These are phyloP conservation scores for Malbranchea cinnamomea DNA, from an alignment of 2,329 filamentous ascomycete genomes.

Conservation along the genomic window DNA sequence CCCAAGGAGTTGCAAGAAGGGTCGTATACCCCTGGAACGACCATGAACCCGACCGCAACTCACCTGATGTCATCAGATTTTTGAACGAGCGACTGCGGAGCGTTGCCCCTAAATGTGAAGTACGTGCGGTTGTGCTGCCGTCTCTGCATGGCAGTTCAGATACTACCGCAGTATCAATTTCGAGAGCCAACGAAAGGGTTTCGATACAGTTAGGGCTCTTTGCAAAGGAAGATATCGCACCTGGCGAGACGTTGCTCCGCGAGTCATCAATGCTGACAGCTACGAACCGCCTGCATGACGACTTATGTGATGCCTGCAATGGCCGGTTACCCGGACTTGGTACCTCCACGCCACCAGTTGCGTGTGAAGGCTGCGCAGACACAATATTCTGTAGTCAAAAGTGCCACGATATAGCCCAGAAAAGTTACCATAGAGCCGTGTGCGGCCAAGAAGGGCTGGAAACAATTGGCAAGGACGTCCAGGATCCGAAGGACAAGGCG, in stretches of 20 bases:
- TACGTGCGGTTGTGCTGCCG: conserved; percentile 61
- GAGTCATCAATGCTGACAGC: conserved; percentile 81
- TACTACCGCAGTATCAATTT: conserved; percentile 11
- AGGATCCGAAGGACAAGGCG: conserved; percentile 40
- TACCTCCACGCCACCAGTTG: conserved; percentile 21
- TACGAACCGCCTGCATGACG: conserved; percentile 73
- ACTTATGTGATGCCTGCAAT: conserved; percentile 81
- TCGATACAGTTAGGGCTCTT: conserved; percentile 76
- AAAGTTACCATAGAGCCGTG: conserved; percentile 42
- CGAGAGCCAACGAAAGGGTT: conserved; percentile 19
- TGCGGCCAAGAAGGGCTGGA: conserved; percentile 41
- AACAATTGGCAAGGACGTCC: conserved; percentile 43
- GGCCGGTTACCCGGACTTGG: conserved; percentile 49
- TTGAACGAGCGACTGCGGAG: conserved; percentile 55
- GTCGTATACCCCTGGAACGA: conserved; percentile 51
- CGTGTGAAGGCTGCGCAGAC: conserved; percentile 42
- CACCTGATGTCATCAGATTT: conserved; percentile 41
- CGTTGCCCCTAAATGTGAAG: conserved; percentile 69
- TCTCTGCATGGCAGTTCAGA: conserved; percentile 40
- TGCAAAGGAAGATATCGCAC: conserved; percentile 62
- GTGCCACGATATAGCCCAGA: conserved; percentile 41
- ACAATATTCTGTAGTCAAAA: conserved; percentile 44
- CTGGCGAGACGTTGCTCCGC: conserved; percentile 60
- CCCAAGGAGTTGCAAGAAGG: conserved; percentile 30
- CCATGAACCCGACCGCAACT: conserved; percentile 44